Evolutionary conservation across 2,329 filamentous ascomycete species (phyloP).

Genomic region (Claviceps africana): DNA sequence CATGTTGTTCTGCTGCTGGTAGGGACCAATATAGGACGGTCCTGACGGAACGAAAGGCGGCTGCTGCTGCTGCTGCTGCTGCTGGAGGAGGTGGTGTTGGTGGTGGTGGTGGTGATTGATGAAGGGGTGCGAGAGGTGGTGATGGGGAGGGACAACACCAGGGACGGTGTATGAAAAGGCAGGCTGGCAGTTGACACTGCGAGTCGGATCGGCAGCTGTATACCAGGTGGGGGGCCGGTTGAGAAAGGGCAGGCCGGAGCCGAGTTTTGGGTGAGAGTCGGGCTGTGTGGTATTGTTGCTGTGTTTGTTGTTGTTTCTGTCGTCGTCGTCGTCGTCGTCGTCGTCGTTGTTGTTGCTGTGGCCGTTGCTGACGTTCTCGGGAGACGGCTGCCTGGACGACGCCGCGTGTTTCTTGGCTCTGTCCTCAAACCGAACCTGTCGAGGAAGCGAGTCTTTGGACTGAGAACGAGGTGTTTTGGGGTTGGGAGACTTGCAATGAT

Average conservation of each 20-base stretch:
- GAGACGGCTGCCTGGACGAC: neutral
- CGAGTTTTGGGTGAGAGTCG: slow-evolving; percentile 9
- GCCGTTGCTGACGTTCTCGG: neutral
- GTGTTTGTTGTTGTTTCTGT: neutral
- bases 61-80: slow-evolving; percentile 4
- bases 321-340: neutral
- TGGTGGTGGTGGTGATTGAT: slow-evolving; percentile 5
- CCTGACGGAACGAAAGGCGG: neutral
- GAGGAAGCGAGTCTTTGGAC: slow-evolving; percentile 13
- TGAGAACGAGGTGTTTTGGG: slow-evolving; percentile 14
- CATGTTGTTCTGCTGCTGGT: slow-evolving; percentile 14
- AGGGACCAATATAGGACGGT: neutral
- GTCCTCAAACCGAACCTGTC: slow-evolving; percentile 19
- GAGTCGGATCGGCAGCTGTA: slow-evolving; percentile 20
- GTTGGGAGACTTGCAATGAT: slow-evolving; percentile 17
- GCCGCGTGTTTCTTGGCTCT: neutral
- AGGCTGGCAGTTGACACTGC: slow-evolving; percentile 12
- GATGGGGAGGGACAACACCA: neutral
- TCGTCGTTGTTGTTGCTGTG: neutral
- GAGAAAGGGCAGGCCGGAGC: slow-evolving; percentile 8
- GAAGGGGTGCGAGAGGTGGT: slow-evolving; percentile 3
- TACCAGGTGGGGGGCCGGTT: slow-evolving; percentile 15
- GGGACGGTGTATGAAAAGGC: slow-evolving; percentile 1
- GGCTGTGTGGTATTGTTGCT: slow-evolving; percentile 6
- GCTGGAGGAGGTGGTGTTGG: neutral